Conservation (phyloP, 78 protist species). For the Carpediemonas membranifera region DNA sequence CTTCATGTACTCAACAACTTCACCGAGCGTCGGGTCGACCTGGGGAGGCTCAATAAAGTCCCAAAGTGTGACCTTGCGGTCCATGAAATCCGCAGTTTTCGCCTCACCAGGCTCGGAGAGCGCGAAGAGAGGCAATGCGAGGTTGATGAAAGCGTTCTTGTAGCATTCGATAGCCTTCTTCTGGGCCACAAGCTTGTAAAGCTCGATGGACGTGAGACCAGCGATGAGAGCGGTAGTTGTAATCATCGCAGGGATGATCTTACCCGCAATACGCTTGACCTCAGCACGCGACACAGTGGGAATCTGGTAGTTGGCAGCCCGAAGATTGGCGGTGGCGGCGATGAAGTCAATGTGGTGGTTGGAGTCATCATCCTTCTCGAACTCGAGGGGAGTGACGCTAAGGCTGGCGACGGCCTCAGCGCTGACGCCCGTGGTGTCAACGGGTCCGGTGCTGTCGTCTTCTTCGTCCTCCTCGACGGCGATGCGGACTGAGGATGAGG, state of each 20-base stretch:
- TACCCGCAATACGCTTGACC: slow-evolving; percentile 88
- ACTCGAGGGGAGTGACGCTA: slow-evolving; percentile 35
- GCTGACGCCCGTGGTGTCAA: background rate
- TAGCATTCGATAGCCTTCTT: background rate
- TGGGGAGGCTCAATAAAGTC: slow-evolving; percentile 1
- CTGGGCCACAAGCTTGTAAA: slow-evolving; percentile 54
- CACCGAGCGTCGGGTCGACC: slow-evolving; percentile 14
- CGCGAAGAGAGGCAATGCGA: slow-evolving; percentile 84
- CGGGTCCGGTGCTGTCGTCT: background rate
- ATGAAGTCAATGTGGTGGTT: slow-evolving; percentile 95
- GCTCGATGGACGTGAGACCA: slow-evolving; percentile 68
- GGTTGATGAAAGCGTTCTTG: slow-evolving; percentile 61
- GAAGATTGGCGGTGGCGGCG: slow-evolving; percentile 72
- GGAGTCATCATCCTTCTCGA: slow-evolving; percentile 91
- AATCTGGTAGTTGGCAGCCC: slow-evolving; percentile 90
- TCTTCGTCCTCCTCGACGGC: background rate
- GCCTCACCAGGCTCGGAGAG: slow-evolving; percentile 83
- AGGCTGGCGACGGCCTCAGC: background rate
- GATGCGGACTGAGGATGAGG: background rate
- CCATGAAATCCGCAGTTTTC: background rate
- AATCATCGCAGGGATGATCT: slow-evolving; percentile 98
- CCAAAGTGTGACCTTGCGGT: slow-evolving; percentile 18
- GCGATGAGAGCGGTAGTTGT: slow-evolving; percentile 92
- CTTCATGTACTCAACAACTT: slow-evolving; percentile 4
- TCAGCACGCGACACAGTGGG: slow-evolving; percentile 43